Base-by-base conservation (phyloP, 805 yeast species). In the Saitoella complicata region DNA sequence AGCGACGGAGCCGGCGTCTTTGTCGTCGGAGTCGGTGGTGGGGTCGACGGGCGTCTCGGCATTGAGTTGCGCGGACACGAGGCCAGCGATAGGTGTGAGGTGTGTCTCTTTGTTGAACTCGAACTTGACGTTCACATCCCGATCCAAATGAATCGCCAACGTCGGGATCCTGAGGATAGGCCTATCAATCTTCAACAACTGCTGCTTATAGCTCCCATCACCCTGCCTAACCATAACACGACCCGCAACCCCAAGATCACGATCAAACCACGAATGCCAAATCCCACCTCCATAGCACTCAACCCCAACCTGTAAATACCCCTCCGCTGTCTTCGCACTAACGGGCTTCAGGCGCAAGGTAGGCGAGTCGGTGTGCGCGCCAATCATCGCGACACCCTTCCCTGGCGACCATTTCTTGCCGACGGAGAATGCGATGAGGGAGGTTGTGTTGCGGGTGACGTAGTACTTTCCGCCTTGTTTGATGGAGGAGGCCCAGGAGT, bases 341-440 rank as follows among this genome's bases (percentile, higher is more conserved):
- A 80, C 68, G 8, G 98, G 98, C 64, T 88, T 91, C 52, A 88
- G 74, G n/a, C 94, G 72, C 51, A 88, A 68, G 32, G 84, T 76
- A 7, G 97, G 97, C 4, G 94, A 82, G 61, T 88, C 98, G 0
- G 96, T 87, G 62, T 88, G 98, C 1, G 95, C 95, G 11, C 97
- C 98, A 34, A 87, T 80, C 44, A 91, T 78, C 5, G 96, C 75
- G 49, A 86, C 69, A 7, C 94, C 88, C 50, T 79, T 76, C 7
- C 94, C 95, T 3, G 81, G 77, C 43, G 59, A 55, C 76, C 81
- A 84, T 37, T 73, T 61, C 38, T 65, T 56, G 40, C 93, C 94
- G 30, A 82, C 65, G 7, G 70, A 70, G 52, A 83, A 82, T 0
- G 93, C 91, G 29, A 73, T 72, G 32, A 84, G 59, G 39, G 75